A percentile compares a stretch with the other conserved stretches of the same genome.
These are phyloP conservation scores for Ballota nigra DNA, from an alignment of 257 asterid species.

Conservation along the genomic window DNA sequence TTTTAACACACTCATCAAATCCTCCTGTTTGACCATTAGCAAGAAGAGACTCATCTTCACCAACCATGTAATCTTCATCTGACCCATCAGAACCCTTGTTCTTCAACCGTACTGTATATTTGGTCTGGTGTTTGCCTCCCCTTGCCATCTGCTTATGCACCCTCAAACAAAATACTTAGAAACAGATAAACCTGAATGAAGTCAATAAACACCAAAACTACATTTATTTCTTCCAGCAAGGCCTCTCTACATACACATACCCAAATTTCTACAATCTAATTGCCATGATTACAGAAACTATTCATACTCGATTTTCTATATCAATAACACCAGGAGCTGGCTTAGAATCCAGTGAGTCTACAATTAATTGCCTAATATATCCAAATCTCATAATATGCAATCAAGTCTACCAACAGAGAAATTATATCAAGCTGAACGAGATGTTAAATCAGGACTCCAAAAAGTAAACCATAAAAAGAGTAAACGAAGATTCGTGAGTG, in stretches of 20 bases:
- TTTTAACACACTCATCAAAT: conserved; percentile 30
- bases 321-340: not conserved
- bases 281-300: not conserved
- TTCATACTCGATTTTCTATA: not conserved
- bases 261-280: not conserved
- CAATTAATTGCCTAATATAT: conserved; percentile 9
- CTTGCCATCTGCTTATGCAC: too few relatives aligned
- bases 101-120: conserved; percentile 31
- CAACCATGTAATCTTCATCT: conserved; percentile 70
- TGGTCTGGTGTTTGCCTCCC: conserved; percentile 37
- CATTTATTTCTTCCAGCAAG: conserved; percentile 5
- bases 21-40: conserved; percentile 50
- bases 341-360: not conserved
- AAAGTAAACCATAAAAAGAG: not conserved
- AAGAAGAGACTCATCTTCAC: conserved; percentile 54
- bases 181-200: too few relatives aligned
- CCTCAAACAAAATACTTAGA: too few relatives aligned
- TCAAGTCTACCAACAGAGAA: not conserved
- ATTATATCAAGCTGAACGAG: not conserved
- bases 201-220: too few relatives aligned
- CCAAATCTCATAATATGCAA: not conserved
- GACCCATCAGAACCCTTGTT: conserved; percentile 49
- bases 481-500: not conserved
- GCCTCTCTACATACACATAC: not conserved
- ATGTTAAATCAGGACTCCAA: not conserved